Conservation (phyloP, 108 stramenopile genomes). For the Hondaea fermentalgiana region DNA sequence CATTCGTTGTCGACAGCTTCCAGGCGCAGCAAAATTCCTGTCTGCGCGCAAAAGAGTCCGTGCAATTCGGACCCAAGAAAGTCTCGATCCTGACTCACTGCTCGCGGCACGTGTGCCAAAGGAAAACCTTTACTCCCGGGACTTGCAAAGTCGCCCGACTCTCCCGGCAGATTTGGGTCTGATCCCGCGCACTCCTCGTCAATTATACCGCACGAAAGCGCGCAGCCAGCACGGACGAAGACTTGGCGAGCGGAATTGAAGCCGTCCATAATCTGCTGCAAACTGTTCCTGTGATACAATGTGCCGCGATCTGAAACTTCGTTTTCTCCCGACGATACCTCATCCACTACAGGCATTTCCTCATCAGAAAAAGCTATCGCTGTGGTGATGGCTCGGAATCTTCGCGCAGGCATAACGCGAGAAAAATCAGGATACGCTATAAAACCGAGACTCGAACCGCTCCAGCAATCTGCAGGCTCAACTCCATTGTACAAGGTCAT, state of each 20-base stretch:
- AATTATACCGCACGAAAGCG: neutral
- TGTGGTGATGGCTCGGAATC: neutral
- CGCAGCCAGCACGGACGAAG: neutral
- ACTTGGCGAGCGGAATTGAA: neutral
- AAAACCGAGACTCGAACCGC: neutral
- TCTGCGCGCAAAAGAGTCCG: neutral
- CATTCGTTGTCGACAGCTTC: neutral
- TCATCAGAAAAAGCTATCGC: neutral
- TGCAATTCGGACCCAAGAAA: neutral
- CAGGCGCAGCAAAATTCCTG: neutral
- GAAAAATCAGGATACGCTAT: neutral
- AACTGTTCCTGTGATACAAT: neutral
- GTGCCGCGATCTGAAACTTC: neutral
- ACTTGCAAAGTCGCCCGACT: neutral
- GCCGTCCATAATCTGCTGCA: neutral
- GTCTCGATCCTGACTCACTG: neutral
- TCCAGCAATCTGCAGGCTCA: neutral
- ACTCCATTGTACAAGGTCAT: neutral
- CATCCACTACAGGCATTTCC: too few relatives aligned
- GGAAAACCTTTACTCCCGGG: neutral
- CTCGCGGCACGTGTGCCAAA: neutral
- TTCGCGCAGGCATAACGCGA: neutral
- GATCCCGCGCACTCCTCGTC: neutral
- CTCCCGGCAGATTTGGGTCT: too few relatives aligned
- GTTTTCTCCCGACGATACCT: too few relatives aligned